A percentile compares a stretch with the other conserved stretches of the same genome.
These are phyloP conservation scores for Tritrichomonas musculus DNA, from an alignment of 208 protist genomes.

Conservation along the genomic window DNA sequence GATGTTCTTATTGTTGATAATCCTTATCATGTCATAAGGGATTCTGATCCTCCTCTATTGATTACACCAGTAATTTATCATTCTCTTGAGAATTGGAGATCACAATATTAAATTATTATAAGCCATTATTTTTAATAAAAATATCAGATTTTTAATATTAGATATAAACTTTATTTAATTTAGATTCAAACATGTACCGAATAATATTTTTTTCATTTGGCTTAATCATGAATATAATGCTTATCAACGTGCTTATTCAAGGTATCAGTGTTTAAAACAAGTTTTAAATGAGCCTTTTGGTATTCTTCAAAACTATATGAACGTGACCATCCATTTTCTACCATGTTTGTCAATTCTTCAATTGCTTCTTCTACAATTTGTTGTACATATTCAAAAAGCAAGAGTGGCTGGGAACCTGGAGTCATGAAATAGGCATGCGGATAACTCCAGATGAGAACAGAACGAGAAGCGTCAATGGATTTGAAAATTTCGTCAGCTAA, in stretches of 20 bases:
- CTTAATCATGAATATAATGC: too few species aligned
- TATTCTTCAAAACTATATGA: not conserved
- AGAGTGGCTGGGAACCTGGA: not conserved
- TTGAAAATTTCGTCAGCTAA: not conserved
- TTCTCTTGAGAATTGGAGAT: too few species aligned
- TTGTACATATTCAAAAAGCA: not conserved
- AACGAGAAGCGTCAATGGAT: not conserved
- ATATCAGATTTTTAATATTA: too few species aligned
- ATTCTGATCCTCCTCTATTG: too few species aligned
- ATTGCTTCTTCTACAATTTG: not conserved
- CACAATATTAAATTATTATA: too few species aligned
- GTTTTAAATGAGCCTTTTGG: not conserved
- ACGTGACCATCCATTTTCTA: not conserved
- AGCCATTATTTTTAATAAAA: too few species aligned
- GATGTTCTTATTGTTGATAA: too few species aligned
- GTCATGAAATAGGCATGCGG: not conserved
- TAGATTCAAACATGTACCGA: too few species aligned
- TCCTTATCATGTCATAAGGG: too few species aligned
- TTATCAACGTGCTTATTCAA: not conserved
- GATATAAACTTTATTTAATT: too few species aligned
- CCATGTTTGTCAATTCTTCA: not conserved
- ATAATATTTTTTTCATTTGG: too few species aligned
- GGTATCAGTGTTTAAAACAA: not conserved
- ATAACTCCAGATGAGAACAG: not conserved
- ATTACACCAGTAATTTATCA: too few species aligned